Base-by-base conservation (phyloP, 495 filamentous ascomycete genomes). In the Aspergillus cavernicola region DNA sequence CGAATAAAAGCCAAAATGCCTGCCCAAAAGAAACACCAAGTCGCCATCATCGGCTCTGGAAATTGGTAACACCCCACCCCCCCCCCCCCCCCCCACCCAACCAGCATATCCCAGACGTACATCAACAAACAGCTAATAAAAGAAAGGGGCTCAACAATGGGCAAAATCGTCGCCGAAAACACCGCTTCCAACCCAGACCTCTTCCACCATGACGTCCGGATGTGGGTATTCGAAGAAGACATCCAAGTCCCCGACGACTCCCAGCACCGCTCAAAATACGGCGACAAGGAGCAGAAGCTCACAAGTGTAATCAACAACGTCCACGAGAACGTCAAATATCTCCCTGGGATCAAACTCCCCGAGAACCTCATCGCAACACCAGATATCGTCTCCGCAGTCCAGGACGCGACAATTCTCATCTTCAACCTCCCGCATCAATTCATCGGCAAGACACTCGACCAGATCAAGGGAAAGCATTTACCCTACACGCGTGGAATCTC, bases 371-470 rank as follows among this genome's bases (percentile, higher is more conserved):
- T 89, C 55, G 90, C 90, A 42, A 91, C 90, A 62, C 87, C 90
- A 20, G 87, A 86, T 12, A 72, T 95, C 39, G 71, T 77, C 20
- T 82, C 86, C 47, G 80, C 89, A 8, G 89, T 89, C 60, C 79
- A 81, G 57, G 82, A 85, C 57, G 82, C 89, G 37, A 83, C 85
- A 5, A 85, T 96, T 45, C 79, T 96, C 23, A 78, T 96, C 65
- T 96, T 96, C 80, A 92, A 93, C 69, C 78, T 96, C 18, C 91
- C 90, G 4, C 90, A 96, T 72, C 90, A 96, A 67, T 96, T 96
- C 73, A 93, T 96, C 60, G 78, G 74, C 64, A 80, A 80, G 44
- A 85, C 88, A 50, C 92, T 88, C 68, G 76, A 83, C 33, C 83
- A 89, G 66, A 76, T 96, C 50, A 74, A 84, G 58, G 90, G 87